Percentiles rank a stretch among this genome's conserved stretches.
phyloP scores from a whole-genome alignment of 1,284 basidiomycete genomes.

The Papiliotrema nemorosa region DNA sequence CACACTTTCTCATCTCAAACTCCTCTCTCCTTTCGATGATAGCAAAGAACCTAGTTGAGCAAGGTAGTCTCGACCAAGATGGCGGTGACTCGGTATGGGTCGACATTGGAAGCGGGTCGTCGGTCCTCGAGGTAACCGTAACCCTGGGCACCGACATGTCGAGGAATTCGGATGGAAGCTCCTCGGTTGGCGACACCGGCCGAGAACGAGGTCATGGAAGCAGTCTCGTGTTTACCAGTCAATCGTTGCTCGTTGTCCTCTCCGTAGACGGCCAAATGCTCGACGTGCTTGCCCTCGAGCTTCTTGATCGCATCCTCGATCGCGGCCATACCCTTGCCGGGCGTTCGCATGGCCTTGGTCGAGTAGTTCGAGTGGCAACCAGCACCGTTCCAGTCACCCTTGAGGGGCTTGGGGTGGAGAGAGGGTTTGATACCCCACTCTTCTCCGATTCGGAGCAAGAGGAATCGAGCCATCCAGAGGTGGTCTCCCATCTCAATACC shows the following conservation, averaged over 20 bases:
- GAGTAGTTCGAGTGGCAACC: constrained; percentile 95
- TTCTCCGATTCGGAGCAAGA: constrained; percentile 88
- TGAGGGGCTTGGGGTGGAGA: constrained; percentile 98
- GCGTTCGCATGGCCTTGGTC: constrained; percentile 85
- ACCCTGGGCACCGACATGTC: constrained; percentile 86
- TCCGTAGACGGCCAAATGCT: constrained; percentile 96
- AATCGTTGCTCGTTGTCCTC: constrained; percentile 93
- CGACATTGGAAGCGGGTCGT: constrained; percentile 95
- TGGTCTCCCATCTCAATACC: constrained; percentile 99
- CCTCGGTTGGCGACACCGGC: constrained; percentile 97
- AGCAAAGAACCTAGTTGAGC: constrained; percentile 27
- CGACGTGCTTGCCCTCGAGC: constrained; percentile 72
- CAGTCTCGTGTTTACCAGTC: constrained; percentile 91
- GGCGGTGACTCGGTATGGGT: constrained; percentile 58
- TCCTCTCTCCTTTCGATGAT: too few species aligned
- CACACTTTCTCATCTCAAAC: not conserved
- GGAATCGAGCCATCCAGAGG: constrained; percentile 94
- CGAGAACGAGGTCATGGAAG: constrained; percentile 87
- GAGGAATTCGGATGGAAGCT: constrained; percentile 75
- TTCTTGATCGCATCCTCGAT: constrained; percentile 95
- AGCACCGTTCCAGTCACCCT: constrained; percentile 99
- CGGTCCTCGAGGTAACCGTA: constrained; percentile 96
- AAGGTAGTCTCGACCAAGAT: constrained; percentile 91
- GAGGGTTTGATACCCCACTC: constrained; percentile 92
- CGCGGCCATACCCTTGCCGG: constrained; percentile 80